Evolutionary conservation across 208 protist genomes (phyloP).

Genomic region (Crithidia acanthocephali): DNA sequence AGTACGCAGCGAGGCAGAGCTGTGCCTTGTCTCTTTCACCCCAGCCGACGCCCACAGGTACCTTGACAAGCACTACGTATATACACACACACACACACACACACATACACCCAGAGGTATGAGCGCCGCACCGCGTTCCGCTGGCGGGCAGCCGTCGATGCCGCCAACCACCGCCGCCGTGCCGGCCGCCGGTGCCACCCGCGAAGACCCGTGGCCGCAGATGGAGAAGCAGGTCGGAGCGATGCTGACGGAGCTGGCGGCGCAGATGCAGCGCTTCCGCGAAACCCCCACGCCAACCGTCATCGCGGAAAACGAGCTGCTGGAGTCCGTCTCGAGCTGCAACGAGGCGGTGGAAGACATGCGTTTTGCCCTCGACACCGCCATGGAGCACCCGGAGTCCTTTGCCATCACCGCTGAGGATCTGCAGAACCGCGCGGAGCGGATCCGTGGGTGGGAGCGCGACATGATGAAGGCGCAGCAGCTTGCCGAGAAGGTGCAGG

Average conservation of each 20-base stretch:
- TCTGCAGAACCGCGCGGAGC: constrained; percentile 66
- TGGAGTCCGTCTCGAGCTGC: constrained; percentile 66
- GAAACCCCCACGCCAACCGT: constrained; percentile 56
- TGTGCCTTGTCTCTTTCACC: neutral
- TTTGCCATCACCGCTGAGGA: constrained; percentile 78
- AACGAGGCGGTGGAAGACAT: constrained; percentile 78
- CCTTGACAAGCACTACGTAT: neutral
- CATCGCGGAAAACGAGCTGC: constrained; percentile 70
- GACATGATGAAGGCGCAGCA: constrained; percentile 73
- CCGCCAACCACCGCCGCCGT: constrained; percentile 7
- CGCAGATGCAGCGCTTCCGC: constrained; percentile 66
- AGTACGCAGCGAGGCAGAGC: no score
- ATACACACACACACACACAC: neutral
- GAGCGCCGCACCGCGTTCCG: neutral
- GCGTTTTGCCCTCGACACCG: constrained; percentile 77
- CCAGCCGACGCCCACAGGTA: no score
- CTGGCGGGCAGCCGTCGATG: constrained; percentile 2
- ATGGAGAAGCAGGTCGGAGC: constrained; percentile 82
- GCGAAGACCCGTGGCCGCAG: constrained; percentile 81
- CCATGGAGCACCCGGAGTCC: constrained; percentile 80
- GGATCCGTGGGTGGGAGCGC: constrained; percentile 73
- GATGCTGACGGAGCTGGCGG: constrained; percentile 65
- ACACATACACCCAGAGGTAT: neutral
- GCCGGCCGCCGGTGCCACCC: constrained; percentile 15
- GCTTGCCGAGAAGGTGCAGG: constrained; percentile 53